These are phyloP conservation scores for Chlorella sorokiniana DNA, from an alignment of 139 green algal genomes.

Conservation along the genomic window DNA sequence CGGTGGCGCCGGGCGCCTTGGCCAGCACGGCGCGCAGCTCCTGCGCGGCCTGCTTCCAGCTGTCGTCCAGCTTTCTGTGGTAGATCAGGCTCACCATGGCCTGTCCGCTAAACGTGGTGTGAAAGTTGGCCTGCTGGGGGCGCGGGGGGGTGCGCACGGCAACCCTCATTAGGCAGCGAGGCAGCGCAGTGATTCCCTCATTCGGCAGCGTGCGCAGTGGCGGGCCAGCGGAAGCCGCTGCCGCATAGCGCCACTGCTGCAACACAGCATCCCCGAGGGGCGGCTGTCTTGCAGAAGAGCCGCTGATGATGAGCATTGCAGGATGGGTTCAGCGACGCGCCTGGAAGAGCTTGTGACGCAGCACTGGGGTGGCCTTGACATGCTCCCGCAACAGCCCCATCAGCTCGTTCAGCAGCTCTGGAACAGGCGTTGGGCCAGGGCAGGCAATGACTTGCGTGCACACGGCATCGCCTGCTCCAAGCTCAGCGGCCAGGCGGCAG, in stretches of 20 bases:
- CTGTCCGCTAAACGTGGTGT: constrained; percentile 84
- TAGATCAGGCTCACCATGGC: constrained; percentile 90
- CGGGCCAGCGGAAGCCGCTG: too few relatives aligned
- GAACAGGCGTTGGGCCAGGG: background rate
- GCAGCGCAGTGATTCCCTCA: background rate
- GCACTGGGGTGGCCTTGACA: constrained; percentile 31
- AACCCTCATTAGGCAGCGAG: too few relatives aligned
- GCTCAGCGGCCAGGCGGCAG: too few relatives aligned
- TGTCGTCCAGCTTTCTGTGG: constrained; percentile 78
- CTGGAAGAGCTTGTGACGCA: constrained; percentile 71
- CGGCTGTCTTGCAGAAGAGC: too few relatives aligned
- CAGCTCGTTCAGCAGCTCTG: constrained; percentile 78
- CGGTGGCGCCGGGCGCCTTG: constrained; percentile 6
- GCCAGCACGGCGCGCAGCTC: constrained; percentile 26
- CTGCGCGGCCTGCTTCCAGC: constrained; percentile 49
- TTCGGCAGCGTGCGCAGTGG: background rate
- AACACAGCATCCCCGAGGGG: too few relatives aligned
- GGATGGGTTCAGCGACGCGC: constrained; percentile 12
- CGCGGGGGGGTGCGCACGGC: background rate
- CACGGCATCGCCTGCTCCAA: too few relatives aligned
- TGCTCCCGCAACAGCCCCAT: constrained; percentile 74
- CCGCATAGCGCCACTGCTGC: too few relatives aligned
- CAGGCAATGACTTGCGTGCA: too few relatives aligned
- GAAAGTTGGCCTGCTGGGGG: constrained; percentile 78
- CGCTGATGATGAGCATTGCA: too few relatives aligned